phyloP scores from a whole-genome alignment of 345 rosid species.

The Capsella bursapastoris region DNA sequence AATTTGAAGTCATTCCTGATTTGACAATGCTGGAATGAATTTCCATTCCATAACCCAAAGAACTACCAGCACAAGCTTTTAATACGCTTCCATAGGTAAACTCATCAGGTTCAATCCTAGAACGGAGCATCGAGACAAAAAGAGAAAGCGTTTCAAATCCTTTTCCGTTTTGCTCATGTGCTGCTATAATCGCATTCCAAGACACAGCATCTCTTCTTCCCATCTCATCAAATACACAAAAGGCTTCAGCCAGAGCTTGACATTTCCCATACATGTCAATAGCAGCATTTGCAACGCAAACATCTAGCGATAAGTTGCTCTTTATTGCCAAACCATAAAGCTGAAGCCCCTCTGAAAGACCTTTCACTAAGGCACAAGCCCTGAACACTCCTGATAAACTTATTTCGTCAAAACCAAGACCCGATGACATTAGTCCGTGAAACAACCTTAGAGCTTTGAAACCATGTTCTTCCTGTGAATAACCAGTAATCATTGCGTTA shows the following conservation, averaged over 20 bases:
- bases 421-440: conserved; percentile 55
- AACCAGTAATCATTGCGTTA: conserved; percentile 87
- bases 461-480: conserved; percentile 59
- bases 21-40: conserved; percentile 74
- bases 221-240: conserved; percentile 70
- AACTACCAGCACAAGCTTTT: conserved; percentile 76
- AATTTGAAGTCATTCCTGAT: conserved; percentile 67
- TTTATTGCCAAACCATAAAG: conserved; percentile 68
- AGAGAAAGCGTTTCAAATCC: conserved; percentile 59
- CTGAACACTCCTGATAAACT: conserved; percentile 85
- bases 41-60: conserved; percentile 67
- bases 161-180: conserved; percentile 75
- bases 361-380: conserved; percentile 75
- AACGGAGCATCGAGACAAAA: conserved; percentile 70
- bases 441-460: conserved; percentile 66
- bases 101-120: conserved; percentile 77
- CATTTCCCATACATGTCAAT: conserved; percentile 96
- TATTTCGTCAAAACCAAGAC: conserved; percentile 75
- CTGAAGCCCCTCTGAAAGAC: conserved; percentile 73
- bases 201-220: conserved; percentile 75
- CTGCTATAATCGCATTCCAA: conserved; percentile 94
- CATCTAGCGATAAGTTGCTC: conserved; percentile 50
- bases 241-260: conserved; percentile 72
- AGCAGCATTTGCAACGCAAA: conserved; percentile 81
- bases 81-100: conserved; percentile 91